Evolutionary conservation across 495 filamentous ascomycete species (phyloP), one percentile per base, ranked within the genome.

Genomic region (Aspergillus indologenus): DNA sequence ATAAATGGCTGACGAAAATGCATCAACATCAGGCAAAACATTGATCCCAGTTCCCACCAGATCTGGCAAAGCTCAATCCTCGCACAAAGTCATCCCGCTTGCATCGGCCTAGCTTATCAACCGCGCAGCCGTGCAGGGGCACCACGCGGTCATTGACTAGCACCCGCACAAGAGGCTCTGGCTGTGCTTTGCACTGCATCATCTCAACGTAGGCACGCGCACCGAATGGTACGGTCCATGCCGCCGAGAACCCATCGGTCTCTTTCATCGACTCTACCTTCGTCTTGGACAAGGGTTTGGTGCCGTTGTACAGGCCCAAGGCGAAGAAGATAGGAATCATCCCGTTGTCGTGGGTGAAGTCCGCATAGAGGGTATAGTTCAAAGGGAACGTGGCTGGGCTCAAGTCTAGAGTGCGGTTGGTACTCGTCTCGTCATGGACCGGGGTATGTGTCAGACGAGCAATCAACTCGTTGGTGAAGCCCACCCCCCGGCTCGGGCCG

Each of bases 341-440:
- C 58, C 88, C 85, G 67, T 94, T 95, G 71, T 96, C 91, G 65
- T 96, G 91, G 20, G 85, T 87, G 67, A 96, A 95, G 71, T 96
- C 91, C 0, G 89, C 90, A 59, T 91, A 96, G 4, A 94, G 69
- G 5, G 58, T 72, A 18, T 74, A 70, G 45, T 83, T 77, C 9
- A 94, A 67, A 0, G 91, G 90, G 65, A 95, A 96, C 0, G 87
- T 90, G 12, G 58, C 60, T 2, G 71, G 65, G 43, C 80, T 72
- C 2, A 63, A 70, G 62, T 94, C 88, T 0, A 95, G 78, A 0
- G 91, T 93, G 14, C 68, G 74, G 62, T 96, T 95, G 8, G 84
- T 87, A 54, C 77, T 82, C 3, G 89, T 93, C 26, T 83, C 60
- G 64, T 93, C 89, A 0, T 75, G 64, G n/a, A 94, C 87, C 0